Percentiles rank a stretch among this genome's conserved stretches.
Conservation (phyloP, 495 filamentous ascomycete genomes). For the Evernia prunastri region DNA sequence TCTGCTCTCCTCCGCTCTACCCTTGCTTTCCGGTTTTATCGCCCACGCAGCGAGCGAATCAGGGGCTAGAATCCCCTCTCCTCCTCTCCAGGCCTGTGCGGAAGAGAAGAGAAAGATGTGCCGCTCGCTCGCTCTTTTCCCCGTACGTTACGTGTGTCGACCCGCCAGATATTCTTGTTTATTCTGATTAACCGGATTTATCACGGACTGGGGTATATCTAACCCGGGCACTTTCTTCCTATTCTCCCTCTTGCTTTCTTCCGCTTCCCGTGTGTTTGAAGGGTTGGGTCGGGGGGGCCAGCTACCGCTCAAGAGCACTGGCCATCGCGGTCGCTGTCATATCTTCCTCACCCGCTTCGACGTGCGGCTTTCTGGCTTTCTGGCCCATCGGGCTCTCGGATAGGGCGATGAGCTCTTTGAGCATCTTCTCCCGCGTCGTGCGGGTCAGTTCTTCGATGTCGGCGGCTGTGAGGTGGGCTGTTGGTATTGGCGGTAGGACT, state of each 20-base stretch:
- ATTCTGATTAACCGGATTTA: too few relatives aligned
- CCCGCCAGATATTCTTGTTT: too few relatives aligned
- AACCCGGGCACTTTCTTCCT: too few relatives aligned
- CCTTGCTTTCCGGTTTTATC: too few relatives aligned
- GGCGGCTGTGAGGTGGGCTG: slow-evolving; percentile 63
- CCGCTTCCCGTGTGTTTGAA: not conserved
- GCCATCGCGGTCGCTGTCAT: not conserved
- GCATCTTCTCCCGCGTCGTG: slow-evolving; percentile 69
- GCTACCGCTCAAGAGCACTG: not conserved
- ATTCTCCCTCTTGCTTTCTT: not conserved
- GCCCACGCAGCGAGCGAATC: too few relatives aligned
- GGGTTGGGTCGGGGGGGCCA: too few relatives aligned
- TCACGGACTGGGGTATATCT: too few relatives aligned
- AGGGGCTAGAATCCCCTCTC: too few relatives aligned
- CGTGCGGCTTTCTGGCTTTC: slow-evolving; percentile 14
- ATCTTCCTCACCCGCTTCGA: slow-evolving; percentile 12
- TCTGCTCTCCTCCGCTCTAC: not conserved
- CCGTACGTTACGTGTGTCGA: too few relatives aligned
- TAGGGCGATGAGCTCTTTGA: slow-evolving; percentile 61
- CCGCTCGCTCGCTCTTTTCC: too few relatives aligned
- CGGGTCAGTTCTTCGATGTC: slow-evolving; percentile 79
- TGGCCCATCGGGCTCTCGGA: slow-evolving; percentile 35
- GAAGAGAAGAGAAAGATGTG: too few relatives aligned
- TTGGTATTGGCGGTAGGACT: slow-evolving; percentile 83
- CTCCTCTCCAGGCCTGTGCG: too few relatives aligned